Evolutionary conservation across 1,139 yeast genomes (phyloP).

Genomic region (Candida sp.): DNA sequence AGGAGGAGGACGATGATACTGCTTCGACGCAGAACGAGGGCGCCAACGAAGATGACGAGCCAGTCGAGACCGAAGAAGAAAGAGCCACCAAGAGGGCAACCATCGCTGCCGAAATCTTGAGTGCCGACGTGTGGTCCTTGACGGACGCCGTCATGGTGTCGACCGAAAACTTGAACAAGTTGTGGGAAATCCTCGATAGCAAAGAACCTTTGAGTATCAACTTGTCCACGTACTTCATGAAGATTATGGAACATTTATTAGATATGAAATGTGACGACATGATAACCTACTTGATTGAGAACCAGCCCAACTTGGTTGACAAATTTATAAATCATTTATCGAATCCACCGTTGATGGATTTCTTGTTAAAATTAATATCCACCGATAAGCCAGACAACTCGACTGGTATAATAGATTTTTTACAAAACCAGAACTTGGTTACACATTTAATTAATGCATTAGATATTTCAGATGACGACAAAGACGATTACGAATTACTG

Average conservation of each 20-base stretch:
- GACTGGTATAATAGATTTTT: conserved; percentile 76
- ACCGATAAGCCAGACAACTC: conserved; percentile 81
- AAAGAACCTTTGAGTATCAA: conserved; percentile 66
- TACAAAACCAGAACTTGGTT: conserved; percentile 67
- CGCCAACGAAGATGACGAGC: conserved; percentile 19
- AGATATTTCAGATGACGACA: conserved; percentile 32
- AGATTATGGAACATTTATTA: conserved; percentile 89
- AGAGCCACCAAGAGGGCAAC: conserved; percentile 74
- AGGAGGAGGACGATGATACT: conserved; percentile 17
- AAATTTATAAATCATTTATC: conserved; percentile 80
- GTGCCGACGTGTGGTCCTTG: conserved; percentile 95
- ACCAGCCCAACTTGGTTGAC: conserved; percentile 65
- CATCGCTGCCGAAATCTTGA: conserved; percentile 87
- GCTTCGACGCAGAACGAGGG: not conserved
- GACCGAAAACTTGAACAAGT: conserved; percentile 60
- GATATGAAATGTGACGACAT: conserved; percentile 91
- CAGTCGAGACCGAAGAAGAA: conserved; percentile 51
- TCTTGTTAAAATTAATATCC: conserved; percentile 73
- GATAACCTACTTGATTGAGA: conserved; percentile 67
- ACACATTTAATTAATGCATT: conserved; percentile 61
- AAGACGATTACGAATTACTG: conserved; percentile 44
- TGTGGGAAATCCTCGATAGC: conserved; percentile 80
- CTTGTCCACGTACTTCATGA: conserved; percentile 89
- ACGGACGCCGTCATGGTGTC: conserved; percentile 92
- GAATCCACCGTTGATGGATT: conserved; percentile 88